A percentile compares a stretch with the other conserved stretches of the same genome.
Evolutionary conservation across 192 early-diverging fungal species (phyloP).

Genomic region (Gonapodya prolifera): DNA sequence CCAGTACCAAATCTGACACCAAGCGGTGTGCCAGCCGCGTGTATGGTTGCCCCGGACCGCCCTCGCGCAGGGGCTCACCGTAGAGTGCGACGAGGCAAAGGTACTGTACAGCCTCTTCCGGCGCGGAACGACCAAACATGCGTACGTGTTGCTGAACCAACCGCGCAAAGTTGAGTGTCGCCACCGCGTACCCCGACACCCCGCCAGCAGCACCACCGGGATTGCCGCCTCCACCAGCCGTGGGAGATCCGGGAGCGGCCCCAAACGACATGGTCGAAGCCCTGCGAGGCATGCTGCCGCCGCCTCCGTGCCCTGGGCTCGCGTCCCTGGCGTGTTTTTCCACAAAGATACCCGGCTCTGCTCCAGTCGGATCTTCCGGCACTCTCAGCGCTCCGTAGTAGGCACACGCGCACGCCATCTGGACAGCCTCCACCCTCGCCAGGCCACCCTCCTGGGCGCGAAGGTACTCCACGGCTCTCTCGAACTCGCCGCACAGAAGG

Average conservation of each 20-base stretch:
- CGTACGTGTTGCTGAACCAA: conserved; percentile 31
- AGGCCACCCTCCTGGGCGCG: conserved; percentile 40
- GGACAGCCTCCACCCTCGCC: conserved; percentile 62
- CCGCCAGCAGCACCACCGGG: conserved; percentile 13
- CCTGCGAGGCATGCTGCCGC: conserved; percentile 13
- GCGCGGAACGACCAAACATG: conserved; percentile 23
- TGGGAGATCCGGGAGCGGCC: background rate
- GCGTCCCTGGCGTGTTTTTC: background rate
- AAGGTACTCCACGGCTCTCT: conserved; percentile 66
- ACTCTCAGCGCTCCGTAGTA: conserved; percentile 67
- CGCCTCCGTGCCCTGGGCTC: background rate
- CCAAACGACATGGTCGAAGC: conserved; percentile 1
- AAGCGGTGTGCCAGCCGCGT: conserved; percentile 30
- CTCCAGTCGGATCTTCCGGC: conserved; percentile 37
- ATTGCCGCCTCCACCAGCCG: conserved; percentile 10
- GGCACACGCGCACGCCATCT: conserved; percentile 73
- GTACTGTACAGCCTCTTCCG: conserved; percentile 48
- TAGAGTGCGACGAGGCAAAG: conserved; percentile 44
- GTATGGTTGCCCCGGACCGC: conserved; percentile 16
- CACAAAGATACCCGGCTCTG: conserved; percentile 14
- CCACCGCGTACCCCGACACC: conserved; percentile 9
- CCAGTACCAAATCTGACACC: conserved; percentile 48
- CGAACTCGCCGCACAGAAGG: conserved; percentile 81
- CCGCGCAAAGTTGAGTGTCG: conserved; percentile 35
- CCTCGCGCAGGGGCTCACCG: conserved; percentile 12